Conservation (phyloP, 1,284 basidiomycete species). For the Malassezia psittaci region DNA sequence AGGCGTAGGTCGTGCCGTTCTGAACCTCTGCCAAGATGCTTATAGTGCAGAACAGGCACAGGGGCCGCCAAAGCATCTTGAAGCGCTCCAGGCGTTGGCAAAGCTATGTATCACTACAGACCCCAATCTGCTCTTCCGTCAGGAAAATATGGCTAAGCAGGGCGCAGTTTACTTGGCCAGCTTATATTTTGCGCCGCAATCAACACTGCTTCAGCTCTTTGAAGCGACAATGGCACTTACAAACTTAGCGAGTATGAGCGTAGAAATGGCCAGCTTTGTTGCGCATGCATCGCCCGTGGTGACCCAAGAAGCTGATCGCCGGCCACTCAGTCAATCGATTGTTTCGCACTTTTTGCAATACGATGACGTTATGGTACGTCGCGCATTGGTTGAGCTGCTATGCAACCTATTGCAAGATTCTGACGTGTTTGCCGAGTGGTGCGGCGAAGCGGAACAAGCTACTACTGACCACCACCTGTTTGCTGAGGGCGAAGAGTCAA, state of each 20-base stretch:
- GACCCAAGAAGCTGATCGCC: constrained; percentile 10
- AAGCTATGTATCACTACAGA: constrained; percentile 85
- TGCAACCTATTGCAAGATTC: constrained; percentile 81
- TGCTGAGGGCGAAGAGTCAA: not conserved
- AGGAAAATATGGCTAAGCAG: constrained; percentile 10
- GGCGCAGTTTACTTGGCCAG: constrained; percentile 20
- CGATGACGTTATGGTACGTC: constrained; percentile 67
- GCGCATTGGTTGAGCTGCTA: constrained; percentile 80
- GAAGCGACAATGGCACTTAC: constrained; percentile 91
- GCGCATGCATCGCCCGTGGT: constrained; percentile 8
- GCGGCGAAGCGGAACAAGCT: constrained; percentile 5
- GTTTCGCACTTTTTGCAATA: constrained; percentile 61
- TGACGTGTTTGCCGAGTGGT: constrained; percentile 51
- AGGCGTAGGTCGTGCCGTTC: constrained; percentile 67
- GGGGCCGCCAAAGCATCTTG: constrained; percentile 50
- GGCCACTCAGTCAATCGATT: constrained; percentile 12
- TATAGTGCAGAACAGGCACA: not conserved
- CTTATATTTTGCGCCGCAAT: constrained; percentile 45
- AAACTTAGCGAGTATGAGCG: constrained; percentile 65
- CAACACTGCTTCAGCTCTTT: constrained; percentile 70
- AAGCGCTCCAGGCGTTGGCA: constrained; percentile 74
- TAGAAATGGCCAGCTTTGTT: constrained; percentile 48
- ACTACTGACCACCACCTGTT: not conserved
- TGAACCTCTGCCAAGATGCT: constrained; percentile 50
- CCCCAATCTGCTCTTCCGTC: constrained; percentile 74